Evolutionary conservation across 768 basidiomycete species (phyloP).

Genomic region (Amanita inopinata): DNA sequence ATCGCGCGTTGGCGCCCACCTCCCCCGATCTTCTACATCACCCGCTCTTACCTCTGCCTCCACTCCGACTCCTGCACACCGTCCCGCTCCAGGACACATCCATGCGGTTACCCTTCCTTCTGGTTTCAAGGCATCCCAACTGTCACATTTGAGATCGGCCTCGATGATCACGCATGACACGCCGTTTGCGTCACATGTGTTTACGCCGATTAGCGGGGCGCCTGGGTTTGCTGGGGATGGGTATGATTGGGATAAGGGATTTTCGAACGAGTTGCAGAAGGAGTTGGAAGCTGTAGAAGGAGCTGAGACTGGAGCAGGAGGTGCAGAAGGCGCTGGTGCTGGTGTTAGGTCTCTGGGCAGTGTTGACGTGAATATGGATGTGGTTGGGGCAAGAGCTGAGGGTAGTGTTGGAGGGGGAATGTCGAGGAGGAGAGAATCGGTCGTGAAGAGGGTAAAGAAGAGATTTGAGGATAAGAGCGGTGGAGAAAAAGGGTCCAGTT

Average conservation of each 20-base stretch:
- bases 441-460: background rate
- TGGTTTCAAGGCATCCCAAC: too few species aligned
- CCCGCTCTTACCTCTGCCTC: too few species aligned
- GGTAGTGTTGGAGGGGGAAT: slow-evolving; percentile 12
- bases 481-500: slow-evolving; percentile 10
- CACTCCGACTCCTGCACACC: too few species aligned
- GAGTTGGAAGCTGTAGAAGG: slow-evolving; percentile 22
- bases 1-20: background rate
- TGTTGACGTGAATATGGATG: background rate
- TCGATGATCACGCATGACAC: slow-evolving; percentile 12
- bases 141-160: slow-evolving; percentile 15
- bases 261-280: slow-evolving; percentile 34
- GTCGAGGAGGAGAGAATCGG: slow-evolving; percentile 1
- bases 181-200: slow-evolving; percentile 35
- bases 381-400: slow-evolving; percentile 1
- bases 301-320: slow-evolving; percentile 3
- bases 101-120: too few species aligned
- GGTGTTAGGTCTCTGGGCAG: slow-evolving; percentile 1
- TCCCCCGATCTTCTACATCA: too few species aligned
- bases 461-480: slow-evolving; percentile 4
- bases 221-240: slow-evolving; percentile 67
- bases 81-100: background rate
- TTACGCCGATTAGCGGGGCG: slow-evolving; percentile 47
- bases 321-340: slow-evolving; percentile 5
- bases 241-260: slow-evolving; percentile 61